Evolutionary conservation across 2,329 filamentous ascomycete genomes (phyloP).

Genomic region (Chaetothyriales sp.): DNA sequence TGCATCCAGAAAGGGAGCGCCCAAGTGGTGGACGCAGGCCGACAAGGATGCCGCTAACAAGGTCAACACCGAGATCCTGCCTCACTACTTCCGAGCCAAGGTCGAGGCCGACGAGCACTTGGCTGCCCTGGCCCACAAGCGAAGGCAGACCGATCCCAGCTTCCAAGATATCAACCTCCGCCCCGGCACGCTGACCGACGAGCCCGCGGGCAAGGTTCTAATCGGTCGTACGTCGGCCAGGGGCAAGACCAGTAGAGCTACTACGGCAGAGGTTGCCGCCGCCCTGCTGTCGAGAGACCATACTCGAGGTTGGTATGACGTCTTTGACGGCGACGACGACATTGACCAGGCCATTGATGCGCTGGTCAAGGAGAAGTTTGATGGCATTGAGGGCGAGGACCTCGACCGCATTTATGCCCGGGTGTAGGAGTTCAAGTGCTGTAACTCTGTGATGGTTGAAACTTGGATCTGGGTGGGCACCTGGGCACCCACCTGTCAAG

Average conservation of each 20-base stretch:
- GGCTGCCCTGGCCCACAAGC: conserved; percentile 30
- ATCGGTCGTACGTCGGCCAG: conserved; percentile 31
- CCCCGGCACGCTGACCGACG: conserved; percentile 37
- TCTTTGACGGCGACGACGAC: conserved; percentile 37
- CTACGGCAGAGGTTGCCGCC: conserved; percentile 40
- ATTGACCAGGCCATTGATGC: conserved; percentile 35
- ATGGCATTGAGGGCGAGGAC: conserved; percentile 38
- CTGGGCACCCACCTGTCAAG: too few relatives aligned
- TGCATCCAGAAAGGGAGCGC: conserved; percentile 34
- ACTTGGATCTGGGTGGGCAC: too few relatives aligned
- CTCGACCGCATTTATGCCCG: conserved; percentile 28
- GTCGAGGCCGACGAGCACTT: conserved; percentile 43
- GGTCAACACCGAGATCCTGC: conserved; percentile 36
- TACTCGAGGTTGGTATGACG: conserved; percentile 40
- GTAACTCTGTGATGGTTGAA: neutral
- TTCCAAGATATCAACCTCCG: conserved; percentile 40
- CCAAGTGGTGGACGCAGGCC: conserved; percentile 38
- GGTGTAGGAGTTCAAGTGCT: neutral
- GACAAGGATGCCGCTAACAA: conserved; percentile 34
- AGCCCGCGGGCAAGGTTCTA: conserved; percentile 34
- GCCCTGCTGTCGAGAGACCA: conserved; percentile 35
- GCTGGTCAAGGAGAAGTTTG: conserved; percentile 31
- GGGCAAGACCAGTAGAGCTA: conserved; percentile 35
- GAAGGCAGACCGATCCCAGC: conserved; percentile 17
- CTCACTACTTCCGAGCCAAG: conserved; percentile 41